Evolutionary conservation across 768 basidiomycete species (phyloP), one percentile per base, ranked within the genome.

Genomic region (Amanita polypyramis): DNA sequence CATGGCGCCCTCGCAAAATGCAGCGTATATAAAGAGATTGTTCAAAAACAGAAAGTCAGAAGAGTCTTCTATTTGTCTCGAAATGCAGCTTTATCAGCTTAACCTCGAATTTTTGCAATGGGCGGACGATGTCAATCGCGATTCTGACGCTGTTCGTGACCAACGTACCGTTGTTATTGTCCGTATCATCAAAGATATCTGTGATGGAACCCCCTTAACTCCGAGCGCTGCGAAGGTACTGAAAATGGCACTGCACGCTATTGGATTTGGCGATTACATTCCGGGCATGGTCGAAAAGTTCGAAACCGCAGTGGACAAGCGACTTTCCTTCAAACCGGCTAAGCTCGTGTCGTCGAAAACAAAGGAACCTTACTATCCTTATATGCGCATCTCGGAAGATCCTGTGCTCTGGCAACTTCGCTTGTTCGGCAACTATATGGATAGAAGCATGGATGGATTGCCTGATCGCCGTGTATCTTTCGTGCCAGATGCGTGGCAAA

Each of bases 401-500:
- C 77, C 79, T 1, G 59, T 80, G 7, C 61, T 66, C 10, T 86
- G 83, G 80, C 83, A 85, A 57, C 63, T 86, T 20, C 71, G 79
- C n/a, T 59, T 74, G 9, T 84, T 83, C 49, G 84, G 83, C 5
- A 75, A 82, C 52, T 80, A 67, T 55, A 81, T 86, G 83, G 81
- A 84, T 54, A 67, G 83, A 30, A 78, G 74, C 51, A 80, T 86
- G 76, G 83, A 83, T 51, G 70, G 77, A 35, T 64, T 71, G 45
- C 57, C 62, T 0, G 85, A 86, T 60, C 40, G 58, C 5, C 70
- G 83, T 0, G 82, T 85, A 29, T 51, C 67, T 1, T 86, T 86
- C 58, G 62, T 72, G 17, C 83, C 84, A 0, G 84, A 86, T 56
- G 77, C 73, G 1, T 86, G 84, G 84, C 85, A 86, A 52, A 64